Evolutionary conservation across 2,329 filamentous ascomycete genomes (phyloP).

Genomic region (Cryoendolithus antarcticus): DNA sequence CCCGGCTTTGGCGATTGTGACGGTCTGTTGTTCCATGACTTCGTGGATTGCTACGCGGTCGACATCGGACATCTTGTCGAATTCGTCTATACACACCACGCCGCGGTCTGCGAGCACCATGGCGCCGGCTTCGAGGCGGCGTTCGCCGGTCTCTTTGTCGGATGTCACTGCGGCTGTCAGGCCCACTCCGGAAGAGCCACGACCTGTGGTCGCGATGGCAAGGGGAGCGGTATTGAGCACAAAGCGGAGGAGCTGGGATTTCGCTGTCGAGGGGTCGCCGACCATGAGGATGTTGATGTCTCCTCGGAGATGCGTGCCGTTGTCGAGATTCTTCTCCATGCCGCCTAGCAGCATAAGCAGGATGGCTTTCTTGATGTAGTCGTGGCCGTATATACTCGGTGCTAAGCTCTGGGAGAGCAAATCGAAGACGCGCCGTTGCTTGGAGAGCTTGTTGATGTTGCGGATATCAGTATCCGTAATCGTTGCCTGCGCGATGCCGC

Average conservation of each 20-base stretch:
- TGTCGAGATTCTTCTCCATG: slow-evolving; percentile 97
- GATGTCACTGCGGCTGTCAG: slow-evolving; percentile 90
- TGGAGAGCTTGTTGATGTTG: slow-evolving; percentile 95
- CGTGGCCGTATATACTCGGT: slow-evolving; percentile 92
- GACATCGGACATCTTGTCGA: slow-evolving; percentile 99
- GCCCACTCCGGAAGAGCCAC: slow-evolving; percentile 91
- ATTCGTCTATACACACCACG: slow-evolving; percentile 97
- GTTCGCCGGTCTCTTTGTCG: slow-evolving; percentile 94
- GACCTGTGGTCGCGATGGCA: slow-evolving; percentile 92
- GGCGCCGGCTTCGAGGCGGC: slow-evolving; percentile 87
- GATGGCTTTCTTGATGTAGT: slow-evolving; percentile 96
- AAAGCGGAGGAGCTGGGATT: slow-evolving; percentile 91
- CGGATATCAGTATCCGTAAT: slow-evolving; percentile 96
- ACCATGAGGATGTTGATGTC: slow-evolving; percentile 99
- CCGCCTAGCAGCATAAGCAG: slow-evolving; percentile 88
- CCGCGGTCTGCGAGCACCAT: slow-evolving; percentile 97
- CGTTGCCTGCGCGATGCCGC: slow-evolving; percentile 80
- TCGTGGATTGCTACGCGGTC: slow-evolving; percentile 98
- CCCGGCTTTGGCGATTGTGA: slow-evolving; percentile 95
- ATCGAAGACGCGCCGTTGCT: slow-evolving; percentile 88
- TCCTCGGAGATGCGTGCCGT: slow-evolving; percentile 92
- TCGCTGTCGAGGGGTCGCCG: slow-evolving; percentile 93
- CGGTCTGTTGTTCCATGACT: slow-evolving; percentile 99
- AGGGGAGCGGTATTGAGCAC: slow-evolving; percentile 93
- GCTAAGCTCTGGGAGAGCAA: slow-evolving; percentile 87